Base-by-base conservation (phyloP, 2,329 filamentous ascomycete genomes). In the Aspergillus thermomutatus region DNA sequence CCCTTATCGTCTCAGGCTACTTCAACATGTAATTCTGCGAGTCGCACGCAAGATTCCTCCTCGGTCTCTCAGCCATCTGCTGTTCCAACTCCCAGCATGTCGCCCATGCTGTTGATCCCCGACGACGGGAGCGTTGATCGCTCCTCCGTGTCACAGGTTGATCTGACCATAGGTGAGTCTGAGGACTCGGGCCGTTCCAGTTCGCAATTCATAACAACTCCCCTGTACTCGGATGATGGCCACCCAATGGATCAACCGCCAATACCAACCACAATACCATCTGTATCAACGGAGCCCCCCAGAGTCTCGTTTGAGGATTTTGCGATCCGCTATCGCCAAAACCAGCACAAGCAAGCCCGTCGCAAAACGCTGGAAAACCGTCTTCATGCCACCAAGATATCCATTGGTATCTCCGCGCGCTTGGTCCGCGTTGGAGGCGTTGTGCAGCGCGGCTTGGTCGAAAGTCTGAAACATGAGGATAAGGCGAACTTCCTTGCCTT, bases 391-490 rank as follows among this genome's bases (percentile, higher is more conserved):
- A 71, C 76, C 55, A 76, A 75, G 59, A 69, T 76, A 27, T 77
- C 75, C 28, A 72, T 79, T 52, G 75, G 74, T 41, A 63, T 79
- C 34, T 77, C 75, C 43, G 67, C 74, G 50, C 74, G 77, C 34
- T 66, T 79, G 56, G 63, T 75, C 54, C 75, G 77, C 48, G 69
- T 77, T 55, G 72, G 73, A 26, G 69, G 71, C 31, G 72, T 72
- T 52, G 68, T 75, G 26, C 76, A 79, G 59, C 74, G 73, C 50
- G 77, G 77, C 40, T 66, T 80, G 25, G 75, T 79, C 37, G 76
- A 79, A 61, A 72, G 72, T 49, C 70, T 78, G 53, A 77, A 73
- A 59, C 70, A 77, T 64, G 74, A 75, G 57, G 77, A 80, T 66
- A 77, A 78, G 59, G 63, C 68, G 59, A 75, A 68, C 58, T 80